Evolutionary conservation across 202 grass and related monocot species (phyloP).

Genomic region (Cymbopogon flexuosus): DNA sequence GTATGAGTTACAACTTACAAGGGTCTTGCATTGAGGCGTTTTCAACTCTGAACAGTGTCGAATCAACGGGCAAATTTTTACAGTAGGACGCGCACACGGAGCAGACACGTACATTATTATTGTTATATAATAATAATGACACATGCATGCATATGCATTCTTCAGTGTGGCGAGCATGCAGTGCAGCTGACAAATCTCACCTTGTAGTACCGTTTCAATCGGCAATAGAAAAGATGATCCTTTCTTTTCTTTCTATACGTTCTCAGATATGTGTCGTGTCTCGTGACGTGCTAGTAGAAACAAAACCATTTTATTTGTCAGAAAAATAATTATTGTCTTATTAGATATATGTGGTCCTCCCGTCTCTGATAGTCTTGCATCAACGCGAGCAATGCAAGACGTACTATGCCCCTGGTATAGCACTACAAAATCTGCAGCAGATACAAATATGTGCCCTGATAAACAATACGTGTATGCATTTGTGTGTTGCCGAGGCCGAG

Average conservation of each 20-base stretch:
- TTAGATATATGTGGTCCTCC: not conserved
- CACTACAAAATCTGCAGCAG: constrained; percentile 10
- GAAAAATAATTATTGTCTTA: not conserved
- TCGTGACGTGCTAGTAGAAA: constrained; percentile 8
- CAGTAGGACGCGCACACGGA: not conserved
- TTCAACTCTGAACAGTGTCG: constrained; percentile 22
- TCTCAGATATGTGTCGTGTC: constrained; percentile 26
- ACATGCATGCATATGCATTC: constrained; percentile 11
- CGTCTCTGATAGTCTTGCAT: not conserved
- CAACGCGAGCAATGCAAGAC: not conserved
- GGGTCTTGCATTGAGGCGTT: not conserved
- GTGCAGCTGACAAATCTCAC: constrained; percentile 12
- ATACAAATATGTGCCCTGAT: not conserved
- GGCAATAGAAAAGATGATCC: constrained; percentile 36
- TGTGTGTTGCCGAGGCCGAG: constrained; percentile 13
- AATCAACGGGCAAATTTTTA: constrained; percentile 15
- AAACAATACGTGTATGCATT: constrained; percentile 3
- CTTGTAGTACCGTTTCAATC: not conserved
- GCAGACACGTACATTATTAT: not conserved
- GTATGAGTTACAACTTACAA: constrained; percentile 15
- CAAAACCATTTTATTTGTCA: not conserved
- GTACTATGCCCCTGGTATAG: not conserved
- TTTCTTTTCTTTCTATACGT: constrained; percentile 6
- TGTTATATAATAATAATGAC: too few species aligned
- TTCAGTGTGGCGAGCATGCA: not conserved